Base-by-base conservation (phyloP, 768 basidiomycete genomes). In the Dioszegia aurantiaca region DNA sequence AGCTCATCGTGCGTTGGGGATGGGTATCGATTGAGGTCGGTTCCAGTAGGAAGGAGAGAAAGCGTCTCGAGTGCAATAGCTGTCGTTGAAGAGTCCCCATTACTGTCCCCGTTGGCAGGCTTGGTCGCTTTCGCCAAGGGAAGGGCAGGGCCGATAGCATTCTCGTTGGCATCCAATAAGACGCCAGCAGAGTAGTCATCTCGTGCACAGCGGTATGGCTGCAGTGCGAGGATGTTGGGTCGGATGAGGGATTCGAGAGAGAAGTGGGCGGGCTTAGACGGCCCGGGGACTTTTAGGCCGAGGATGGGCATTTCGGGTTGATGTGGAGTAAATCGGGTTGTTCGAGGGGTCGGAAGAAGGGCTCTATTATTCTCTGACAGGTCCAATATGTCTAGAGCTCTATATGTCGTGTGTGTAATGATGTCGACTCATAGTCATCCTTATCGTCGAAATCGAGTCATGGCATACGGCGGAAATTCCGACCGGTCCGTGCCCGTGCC, bases 81-180 rank as follows among this genome's bases (percentile, higher is more conserved):
- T 16, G 52, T n/a, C n/a, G n/a, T n/a, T n/a, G n/a, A n/a, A n/a
- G n/a, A n/a, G n/a, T n/a, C n/a, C n/a, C n/a, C n/a, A n/a, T n/a
- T n/a, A n/a, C n/a, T n/a, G n/a, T n/a, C n/a, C n/a, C n/a, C n/a
- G n/a, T n/a, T n/a, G n/a, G n/a, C n/a, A 36, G 27, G 43, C 47
- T 2, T 24, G 53, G 16, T 21, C 28, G 30, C 21, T 37, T 28
- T 24, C 23, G 54, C 28, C 2, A 78, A 43, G 24, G 81, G 78
- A 36, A 97, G 87, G 1, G 89, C 86, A 72, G 89, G 89, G 0
- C 95, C 94, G 33, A 92, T 81, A 0, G 94, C 84, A 74, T 99
- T 98, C 80, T 99, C 95, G 78, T 99, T 99, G 14, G 95, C 95
- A 66, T 99, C 95, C 21, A 99, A 84, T 26, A 99, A 84, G 68